Evolutionary conservation across 148 eudicot genomes (phyloP), one percentile per base, ranked within the genome.

Genomic region (Vaccinium myrtillus): DNA sequence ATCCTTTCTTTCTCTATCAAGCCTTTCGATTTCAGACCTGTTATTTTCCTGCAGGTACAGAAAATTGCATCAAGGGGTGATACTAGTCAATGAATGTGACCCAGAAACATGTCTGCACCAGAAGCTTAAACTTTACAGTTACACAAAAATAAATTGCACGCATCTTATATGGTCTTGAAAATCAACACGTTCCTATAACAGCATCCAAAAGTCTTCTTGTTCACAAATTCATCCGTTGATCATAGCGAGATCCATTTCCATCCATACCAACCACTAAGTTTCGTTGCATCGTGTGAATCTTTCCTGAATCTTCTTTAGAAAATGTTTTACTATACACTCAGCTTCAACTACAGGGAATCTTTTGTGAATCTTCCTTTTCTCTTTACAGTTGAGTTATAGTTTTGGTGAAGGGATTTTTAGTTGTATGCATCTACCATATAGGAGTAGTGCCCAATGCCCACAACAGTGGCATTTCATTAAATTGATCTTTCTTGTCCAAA

Each of bases 11-110:
- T 95, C 98, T 90, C 85, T 89, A 80, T 93, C 94, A 65, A 97
- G 87, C 88, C 99, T 90, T 58, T 90, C 93, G 63, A 94, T 90
- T 83, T 97, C 99, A 86, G 77, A 89, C 87, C 90, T 84, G 80
- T 94, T 95, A 82, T 97, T 97, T 88, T 97, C 98, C 99, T 97
- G 96, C 87, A 90, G 56, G 77, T 30, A 86, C 58, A 85, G 36
- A 59, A 86, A 84, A 82, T 82, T 27, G 55, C 82, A 50, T 50
- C 65, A 77, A 54, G 19, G 15, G 79, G 27, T 32, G 55, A 81
- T 43, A 79, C 27, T 55, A 76, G 54, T 83, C 14, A 63, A 56
- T 43, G 39, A 88, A 50, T 75, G 48, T 61, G 46, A 79, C 39
- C 67, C 71, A 55, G 50, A 54, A 55, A 59, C 58, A 25, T 61